Conservation (phyloP, 768 basidiomycete genomes). For the Inosperma sp. region DNA sequence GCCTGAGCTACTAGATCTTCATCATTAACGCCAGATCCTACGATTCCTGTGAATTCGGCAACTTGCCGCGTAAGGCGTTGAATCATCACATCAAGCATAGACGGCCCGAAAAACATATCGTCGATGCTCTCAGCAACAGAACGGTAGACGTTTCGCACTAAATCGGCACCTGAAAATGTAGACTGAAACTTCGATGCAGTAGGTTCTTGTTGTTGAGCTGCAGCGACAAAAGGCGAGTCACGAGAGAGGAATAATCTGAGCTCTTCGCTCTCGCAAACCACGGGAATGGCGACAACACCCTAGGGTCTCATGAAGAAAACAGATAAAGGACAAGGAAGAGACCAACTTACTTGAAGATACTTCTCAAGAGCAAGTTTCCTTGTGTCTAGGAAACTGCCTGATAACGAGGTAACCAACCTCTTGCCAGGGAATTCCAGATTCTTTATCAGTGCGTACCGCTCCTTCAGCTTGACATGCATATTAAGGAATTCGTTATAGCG, state of each 20-base stretch:
- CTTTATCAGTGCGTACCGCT: constrained; percentile 61
- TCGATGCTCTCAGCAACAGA: constrained; percentile 94
- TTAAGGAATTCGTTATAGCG: constrained; percentile 93
- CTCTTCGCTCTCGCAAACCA: constrained; percentile 78
- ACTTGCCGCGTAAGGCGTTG: constrained; percentile 87
- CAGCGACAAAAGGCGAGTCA: constrained; percentile 76
- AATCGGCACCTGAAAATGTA: constrained; percentile 61
- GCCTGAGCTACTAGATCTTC: constrained; percentile 84
- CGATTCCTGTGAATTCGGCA: constrained; percentile 82
- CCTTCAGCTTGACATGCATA: constrained; percentile 82
- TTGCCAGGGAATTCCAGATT: constrained; percentile 90
- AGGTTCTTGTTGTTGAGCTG: constrained; percentile 40
- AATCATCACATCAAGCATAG: constrained; percentile 94
- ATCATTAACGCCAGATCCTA: constrained; percentile 71
- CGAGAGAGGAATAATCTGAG: constrained; percentile 83
- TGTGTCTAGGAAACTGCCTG: constrained; percentile 82
- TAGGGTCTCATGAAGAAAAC: constrained; percentile 27
- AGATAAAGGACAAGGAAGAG: neutral
- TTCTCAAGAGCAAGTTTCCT: constrained; percentile 77
- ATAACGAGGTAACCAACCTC: constrained; percentile 82
- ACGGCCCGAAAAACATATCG: constrained; percentile 94
- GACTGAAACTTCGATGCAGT: constrained; percentile 37
- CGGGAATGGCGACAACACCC: constrained; percentile 68
- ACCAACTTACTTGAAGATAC: constrained; percentile 73
- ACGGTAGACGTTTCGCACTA: constrained; percentile 85